These are phyloP conservation scores for Citrus unshiu DNA, from an alignment of 345 rosid species.

Conservation along the genomic window DNA sequence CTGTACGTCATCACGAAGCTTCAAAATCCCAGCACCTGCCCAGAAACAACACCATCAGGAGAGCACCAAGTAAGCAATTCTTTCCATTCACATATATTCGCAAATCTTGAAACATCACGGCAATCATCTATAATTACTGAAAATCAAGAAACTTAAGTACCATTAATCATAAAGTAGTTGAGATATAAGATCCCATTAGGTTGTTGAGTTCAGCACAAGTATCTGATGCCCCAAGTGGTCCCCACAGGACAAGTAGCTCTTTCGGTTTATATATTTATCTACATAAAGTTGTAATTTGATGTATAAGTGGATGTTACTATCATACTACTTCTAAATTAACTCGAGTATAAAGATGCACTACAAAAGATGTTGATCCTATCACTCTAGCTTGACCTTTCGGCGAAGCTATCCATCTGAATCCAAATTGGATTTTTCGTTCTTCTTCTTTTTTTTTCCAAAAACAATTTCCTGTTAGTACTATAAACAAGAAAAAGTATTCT, in stretches of 20 bases:
- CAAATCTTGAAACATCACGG: background rate
- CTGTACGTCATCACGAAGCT: constrained; percentile 61
- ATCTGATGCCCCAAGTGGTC: constrained; percentile 17
- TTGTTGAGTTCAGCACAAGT: background rate
- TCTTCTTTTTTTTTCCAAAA: background rate
- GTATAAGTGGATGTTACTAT: constrained; percentile 6
- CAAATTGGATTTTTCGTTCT: background rate
- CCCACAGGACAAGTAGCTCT: constrained; percentile 1
- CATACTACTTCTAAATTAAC: constrained; percentile 13
- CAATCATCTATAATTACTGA: background rate
- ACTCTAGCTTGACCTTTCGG: background rate
- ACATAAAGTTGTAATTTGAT: background rate
- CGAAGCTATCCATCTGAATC: background rate
- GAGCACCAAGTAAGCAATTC: background rate
- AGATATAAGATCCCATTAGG: background rate
- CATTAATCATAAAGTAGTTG: constrained; percentile 10
- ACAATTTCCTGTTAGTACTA: background rate
- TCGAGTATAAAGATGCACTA: constrained; percentile 14
- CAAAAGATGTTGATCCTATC: constrained; percentile 27
- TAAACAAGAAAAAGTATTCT: background rate
- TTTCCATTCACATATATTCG: background rate
- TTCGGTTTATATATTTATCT: background rate
- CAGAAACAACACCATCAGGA: background rate
- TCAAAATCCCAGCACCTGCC: constrained; percentile 52
- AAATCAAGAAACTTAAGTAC: background rate